Conservation (phyloP, 2,329 filamentous ascomycete genomes). For the Stromatinia cepivora region DNA sequence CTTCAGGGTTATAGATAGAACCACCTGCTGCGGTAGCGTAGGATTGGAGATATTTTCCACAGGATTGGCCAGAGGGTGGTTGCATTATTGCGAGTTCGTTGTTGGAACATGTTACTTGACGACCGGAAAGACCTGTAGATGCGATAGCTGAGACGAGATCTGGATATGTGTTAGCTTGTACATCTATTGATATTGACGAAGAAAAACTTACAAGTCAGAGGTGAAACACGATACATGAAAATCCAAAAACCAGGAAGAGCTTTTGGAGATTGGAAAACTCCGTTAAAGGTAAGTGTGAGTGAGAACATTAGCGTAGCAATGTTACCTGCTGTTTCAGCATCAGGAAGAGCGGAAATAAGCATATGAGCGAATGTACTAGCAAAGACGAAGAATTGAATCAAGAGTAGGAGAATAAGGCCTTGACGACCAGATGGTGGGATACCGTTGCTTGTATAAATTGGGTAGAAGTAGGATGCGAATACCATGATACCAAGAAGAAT, state of each 20-base stretch:
- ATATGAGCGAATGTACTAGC: conserved; percentile 81
- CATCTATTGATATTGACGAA: background rate
- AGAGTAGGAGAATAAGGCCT: conserved; percentile 72
- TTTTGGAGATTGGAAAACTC: conserved; percentile 67
- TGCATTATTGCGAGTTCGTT: conserved; percentile 70
- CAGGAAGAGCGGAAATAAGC: conserved; percentile 73
- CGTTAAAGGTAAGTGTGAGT: conserved; percentile 72
- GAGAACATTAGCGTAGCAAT: conserved; percentile 75
- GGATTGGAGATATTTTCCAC: conserved; percentile 55
- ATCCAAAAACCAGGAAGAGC: conserved; percentile 75
- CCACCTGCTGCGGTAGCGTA: conserved; percentile 55
- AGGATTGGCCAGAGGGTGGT: conserved; percentile 57
- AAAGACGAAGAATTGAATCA: conserved; percentile 76
- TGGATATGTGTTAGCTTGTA: conserved; percentile 42
- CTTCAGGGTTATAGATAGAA: conserved; percentile 51
- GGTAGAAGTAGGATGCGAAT: conserved; percentile 81
- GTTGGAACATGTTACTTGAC: conserved; percentile 61
- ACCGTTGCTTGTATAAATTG: conserved; percentile 65
- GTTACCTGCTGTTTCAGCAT: conserved; percentile 75
- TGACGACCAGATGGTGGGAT: conserved; percentile 37
- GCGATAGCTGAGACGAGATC: conserved; percentile 72
- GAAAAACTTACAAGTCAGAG: conserved; percentile 40
- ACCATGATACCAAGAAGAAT: conserved; percentile 71
- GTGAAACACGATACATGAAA: conserved; percentile 78
- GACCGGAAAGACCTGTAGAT: conserved; percentile 67